Evolutionary conservation across 2,329 filamentous ascomycete genomes (phyloP).

Genomic region (Talaromyces sp.): DNA sequence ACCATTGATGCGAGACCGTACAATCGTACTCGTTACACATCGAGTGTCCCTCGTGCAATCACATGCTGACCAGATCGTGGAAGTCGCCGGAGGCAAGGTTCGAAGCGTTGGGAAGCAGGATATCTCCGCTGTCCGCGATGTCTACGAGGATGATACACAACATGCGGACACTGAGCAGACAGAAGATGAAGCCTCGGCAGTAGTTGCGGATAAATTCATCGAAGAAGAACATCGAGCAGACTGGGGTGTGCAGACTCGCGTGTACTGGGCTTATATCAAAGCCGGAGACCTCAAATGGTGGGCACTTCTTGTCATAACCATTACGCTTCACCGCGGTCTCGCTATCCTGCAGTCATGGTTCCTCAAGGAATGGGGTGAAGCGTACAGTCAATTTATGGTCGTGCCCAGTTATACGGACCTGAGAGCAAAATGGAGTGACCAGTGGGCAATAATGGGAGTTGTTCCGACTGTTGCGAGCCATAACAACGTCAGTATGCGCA

Average conservation of each 20-base stretch:
- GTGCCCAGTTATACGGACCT: slow-evolving; percentile 22
- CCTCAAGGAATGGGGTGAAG: slow-evolving; percentile 82
- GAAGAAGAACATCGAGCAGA: slow-evolving; percentile 72
- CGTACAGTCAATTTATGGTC: slow-evolving; percentile 50
- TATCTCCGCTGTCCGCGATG: slow-evolving; percentile 41
- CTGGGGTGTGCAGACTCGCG: slow-evolving; percentile 69
- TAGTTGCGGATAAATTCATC: slow-evolving; percentile 70
- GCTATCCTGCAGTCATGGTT: slow-evolving; percentile 73
- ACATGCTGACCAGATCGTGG: slow-evolving; percentile 71
- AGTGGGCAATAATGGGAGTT: slow-evolving; percentile 15
- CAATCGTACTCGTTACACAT: slow-evolving; percentile 61
- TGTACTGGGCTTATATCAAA: slow-evolving; percentile 84
- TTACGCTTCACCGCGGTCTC: slow-evolving; percentile 61
- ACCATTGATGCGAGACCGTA: slow-evolving; percentile 53
- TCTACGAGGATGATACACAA: slow-evolving; percentile 26
- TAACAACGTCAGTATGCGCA: slow-evolving; percentile 22
- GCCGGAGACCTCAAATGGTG: slow-evolving; percentile 75
- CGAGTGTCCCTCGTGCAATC: slow-evolving; percentile 67
- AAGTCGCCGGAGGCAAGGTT: slow-evolving; percentile 62
- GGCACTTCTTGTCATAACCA: slow-evolving; percentile 60
- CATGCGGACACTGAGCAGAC: slow-evolving; percentile 30
- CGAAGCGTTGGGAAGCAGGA: slow-evolving; percentile 49
- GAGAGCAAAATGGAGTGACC: slow-evolving; percentile 16
- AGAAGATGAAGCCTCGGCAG: slow-evolving; percentile 46
- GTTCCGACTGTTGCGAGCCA: slow-evolving; percentile 32